Evolutionary conservation across 352 stramenopile species (phyloP).

Genomic region (Globisporangium yorkense): DNA sequence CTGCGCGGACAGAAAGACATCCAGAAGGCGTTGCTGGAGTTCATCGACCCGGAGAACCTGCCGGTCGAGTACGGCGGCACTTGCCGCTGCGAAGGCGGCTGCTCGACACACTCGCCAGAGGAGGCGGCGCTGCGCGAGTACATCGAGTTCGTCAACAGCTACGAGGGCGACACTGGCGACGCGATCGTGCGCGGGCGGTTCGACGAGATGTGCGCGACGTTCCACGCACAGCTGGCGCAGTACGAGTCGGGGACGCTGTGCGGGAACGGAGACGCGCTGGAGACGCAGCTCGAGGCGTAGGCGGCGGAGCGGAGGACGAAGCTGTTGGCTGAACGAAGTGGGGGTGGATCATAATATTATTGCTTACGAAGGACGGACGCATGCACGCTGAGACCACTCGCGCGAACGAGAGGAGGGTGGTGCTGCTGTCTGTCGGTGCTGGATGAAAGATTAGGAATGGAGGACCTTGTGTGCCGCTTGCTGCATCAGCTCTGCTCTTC

Average conservation of each 20-base stretch:
- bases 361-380: neutral
- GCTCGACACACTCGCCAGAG: constrained; percentile 55
- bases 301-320: too few relatives aligned
- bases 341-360: neutral
- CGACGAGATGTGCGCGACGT: constrained; percentile 43
- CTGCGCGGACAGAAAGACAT: constrained; percentile 66
- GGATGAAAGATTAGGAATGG: too few relatives aligned
- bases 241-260: neutral
- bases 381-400: too few relatives aligned
- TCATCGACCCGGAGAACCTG: constrained; percentile 53
- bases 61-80: constrained; percentile 58
- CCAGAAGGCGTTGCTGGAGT: constrained; percentile 60
- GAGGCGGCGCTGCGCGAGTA: constrained; percentile 58
- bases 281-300: neutral
- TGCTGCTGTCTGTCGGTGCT: neutral
- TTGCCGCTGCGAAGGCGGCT: constrained; percentile 58
- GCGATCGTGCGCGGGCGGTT: constrained; percentile 27
- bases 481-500: constrained; percentile 15
- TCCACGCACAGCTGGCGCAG: constrained; percentile 29
- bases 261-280: neutral
- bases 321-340: too few relatives aligned
- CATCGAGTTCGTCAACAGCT: constrained; percentile 51
- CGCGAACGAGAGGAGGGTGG: neutral
- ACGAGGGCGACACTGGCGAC: constrained; percentile 17
- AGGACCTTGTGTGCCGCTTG: too few relatives aligned